A percentile compares a stretch with the other conserved stretches of the same genome.
These are phyloP conservation scores for Plenodomus tracheiphilus DNA, from an alignment of 2,329 filamentous ascomycete species.

Conservation along the genomic window DNA sequence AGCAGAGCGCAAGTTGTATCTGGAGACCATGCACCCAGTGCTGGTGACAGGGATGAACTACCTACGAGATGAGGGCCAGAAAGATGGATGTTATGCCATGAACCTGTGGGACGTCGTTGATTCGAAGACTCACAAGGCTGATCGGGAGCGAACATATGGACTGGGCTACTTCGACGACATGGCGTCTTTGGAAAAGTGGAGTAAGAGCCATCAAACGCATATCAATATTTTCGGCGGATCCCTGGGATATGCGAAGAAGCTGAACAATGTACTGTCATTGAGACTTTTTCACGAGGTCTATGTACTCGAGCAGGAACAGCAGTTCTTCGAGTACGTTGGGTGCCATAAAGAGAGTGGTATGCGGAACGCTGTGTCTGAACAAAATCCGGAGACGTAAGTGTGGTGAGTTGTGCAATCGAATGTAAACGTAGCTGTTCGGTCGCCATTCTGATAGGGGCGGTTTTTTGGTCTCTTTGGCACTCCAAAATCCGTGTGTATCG, in stretches of 20 bases:
- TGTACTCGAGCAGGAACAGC: slow-evolving; percentile 46
- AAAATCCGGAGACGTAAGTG: too few relatives aligned
- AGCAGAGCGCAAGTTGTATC: slow-evolving; percentile 49
- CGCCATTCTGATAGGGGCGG: too few relatives aligned
- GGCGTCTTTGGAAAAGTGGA: slow-evolving; percentile 46
- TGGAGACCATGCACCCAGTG: slow-evolving; percentile 52
- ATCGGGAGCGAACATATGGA: slow-evolving; percentile 46
- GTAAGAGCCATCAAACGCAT: slow-evolving; percentile 47
- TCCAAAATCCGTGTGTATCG: too few relatives aligned
- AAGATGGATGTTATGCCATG: slow-evolving; percentile 51
- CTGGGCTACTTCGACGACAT: slow-evolving; percentile 51
- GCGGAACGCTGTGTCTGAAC: slow-evolving; percentile 10
- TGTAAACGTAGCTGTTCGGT: too few relatives aligned
- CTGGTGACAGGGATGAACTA: slow-evolving; percentile 51
- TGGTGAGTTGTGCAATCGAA: too few relatives aligned
- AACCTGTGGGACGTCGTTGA: slow-evolving; percentile 51
- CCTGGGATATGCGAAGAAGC: slow-evolving; percentile 44
- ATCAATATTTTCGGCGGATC: slow-evolving; percentile 49
- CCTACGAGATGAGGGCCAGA: slow-evolving; percentile 47
- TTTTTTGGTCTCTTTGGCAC: too few relatives aligned
- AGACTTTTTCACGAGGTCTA: slow-evolving; percentile 49
- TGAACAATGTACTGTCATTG: slow-evolving; percentile 43
- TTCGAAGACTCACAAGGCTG: slow-evolving; percentile 7
- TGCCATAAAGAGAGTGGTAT: slow-evolving; percentile 47
- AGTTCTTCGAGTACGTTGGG: slow-evolving; percentile 49